These are phyloP conservation scores for Coniophora puteana DNA, from an alignment of 1,284 basidiomycete species.

Conservation along the genomic window DNA sequence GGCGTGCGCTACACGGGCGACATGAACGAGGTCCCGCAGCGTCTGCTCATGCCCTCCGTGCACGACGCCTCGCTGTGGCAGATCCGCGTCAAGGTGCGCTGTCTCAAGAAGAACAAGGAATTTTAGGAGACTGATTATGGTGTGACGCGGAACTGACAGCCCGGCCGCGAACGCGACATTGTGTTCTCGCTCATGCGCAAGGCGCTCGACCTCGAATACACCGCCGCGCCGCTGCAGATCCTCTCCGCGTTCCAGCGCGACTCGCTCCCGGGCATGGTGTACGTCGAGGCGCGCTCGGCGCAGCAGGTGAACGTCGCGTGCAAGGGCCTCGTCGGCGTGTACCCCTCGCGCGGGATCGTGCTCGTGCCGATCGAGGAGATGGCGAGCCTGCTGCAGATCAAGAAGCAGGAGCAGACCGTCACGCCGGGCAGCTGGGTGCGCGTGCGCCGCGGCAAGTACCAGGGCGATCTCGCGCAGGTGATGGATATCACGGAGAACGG, in stretches of 20 bases:
- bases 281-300: constrained; percentile 89
- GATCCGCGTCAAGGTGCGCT: constrained; percentile 85
- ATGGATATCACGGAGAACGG: constrained; percentile 92
- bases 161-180: constrained; percentile 89
- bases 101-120: too few species aligned
- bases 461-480: constrained; percentile 94
- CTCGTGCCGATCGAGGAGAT: constrained; percentile 98
- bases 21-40: constrained; percentile 92
- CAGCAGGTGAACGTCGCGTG: constrained; percentile 86
- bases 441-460: constrained; percentile 91
- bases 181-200: constrained; percentile 95
- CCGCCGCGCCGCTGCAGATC: constrained; percentile 77
- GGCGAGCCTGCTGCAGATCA: constrained; percentile 94
- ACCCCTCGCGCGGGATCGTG: constrained; percentile 74
- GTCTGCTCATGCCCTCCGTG: constrained; percentile 91
- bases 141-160: too few species aligned
- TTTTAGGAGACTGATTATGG: too few species aligned
- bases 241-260: constrained; percentile 95
- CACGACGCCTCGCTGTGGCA: constrained; percentile 97
- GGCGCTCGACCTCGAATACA: constrained; percentile 76
- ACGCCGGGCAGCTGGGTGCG: constrained; percentile 93
- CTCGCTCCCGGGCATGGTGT: constrained; percentile 93
- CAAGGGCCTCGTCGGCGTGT: constrained; percentile 90
- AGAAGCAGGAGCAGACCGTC: constrained; percentile 88
- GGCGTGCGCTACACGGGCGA: constrained; percentile 81